Base-by-base conservation (phyloP, 1,284 basidiomycete genomes). In the Pascua guehoae region DNA sequence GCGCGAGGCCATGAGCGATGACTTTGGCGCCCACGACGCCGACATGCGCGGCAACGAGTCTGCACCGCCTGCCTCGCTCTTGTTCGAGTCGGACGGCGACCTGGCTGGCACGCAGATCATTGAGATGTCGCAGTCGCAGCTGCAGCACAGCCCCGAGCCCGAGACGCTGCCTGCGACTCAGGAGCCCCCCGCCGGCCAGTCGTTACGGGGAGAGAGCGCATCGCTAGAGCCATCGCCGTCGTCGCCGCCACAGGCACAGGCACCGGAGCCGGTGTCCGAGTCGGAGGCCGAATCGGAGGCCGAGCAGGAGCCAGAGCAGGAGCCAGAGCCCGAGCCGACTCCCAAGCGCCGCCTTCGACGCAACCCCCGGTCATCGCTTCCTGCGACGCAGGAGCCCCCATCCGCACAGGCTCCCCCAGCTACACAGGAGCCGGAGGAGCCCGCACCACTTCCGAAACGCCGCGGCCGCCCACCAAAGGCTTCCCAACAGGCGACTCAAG, bases 1-100 rank as follows among this genome's bases (percentile, higher is more conserved):
- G 8, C 61, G 47, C 9, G 61, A 63, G 40, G 61, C 53, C 3
- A 63, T 63, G 5, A 40, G 40, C 11, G 61, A 63, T 32, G 62
- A 63, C 41, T 58, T 17, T 8, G 41, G 15, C n/a, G n/a, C n/a
- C 12, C 43, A 12, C 4, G 49, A 52, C 5, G n/a, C 47, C 12
- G 43, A 32, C 32, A 24, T 15, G n/a, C 41, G 38, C 9, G 36
- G 39, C 9, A 10, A 24, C 12, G 10, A 37, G 37, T 18, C 48
- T 10, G 12, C 45, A 12, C 24, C 4, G 24, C 24, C 24, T 32
- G 24, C 24, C 3, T 32, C 24, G 24, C 24, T 32, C 24, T 32
- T 32, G 24, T 32, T 32, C 24, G 24, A 32, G 24, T 11, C 37
- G 14, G 41, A 14, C 18, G 44, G 32, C n/a, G 51, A 56, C 18